A percentile compares a stretch with the other conserved stretches of the same genome.
These are phyloP conservation scores for Kwoniella dendrophila DNA, from an alignment of 768 basidiomycete species.

Conservation along the genomic window DNA sequence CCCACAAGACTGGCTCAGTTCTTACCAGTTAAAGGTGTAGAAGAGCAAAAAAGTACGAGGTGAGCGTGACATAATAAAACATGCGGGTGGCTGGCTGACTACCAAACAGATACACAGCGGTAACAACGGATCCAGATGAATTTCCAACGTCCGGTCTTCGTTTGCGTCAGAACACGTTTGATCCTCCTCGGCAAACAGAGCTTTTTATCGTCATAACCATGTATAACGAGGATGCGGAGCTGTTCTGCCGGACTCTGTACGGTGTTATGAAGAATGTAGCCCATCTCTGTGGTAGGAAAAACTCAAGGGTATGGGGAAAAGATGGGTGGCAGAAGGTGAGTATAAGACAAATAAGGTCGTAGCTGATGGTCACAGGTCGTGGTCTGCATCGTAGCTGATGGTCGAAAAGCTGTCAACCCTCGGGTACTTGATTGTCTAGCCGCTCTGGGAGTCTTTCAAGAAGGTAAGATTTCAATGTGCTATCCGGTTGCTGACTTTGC, in stretches of 20 bases:
- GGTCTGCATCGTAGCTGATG: constrained; percentile 87
- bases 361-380: constrained; percentile 63
- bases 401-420: constrained; percentile 78
- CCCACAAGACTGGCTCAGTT: constrained; percentile 52
- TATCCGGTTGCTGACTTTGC: constrained; percentile 12
- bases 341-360: constrained; percentile 2
- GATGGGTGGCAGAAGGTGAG: constrained; percentile 91
- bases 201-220: constrained; percentile 95
- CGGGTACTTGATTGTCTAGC: constrained; percentile 55
- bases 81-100: background rate
- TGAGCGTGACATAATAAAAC: constrained; percentile 10
- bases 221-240: constrained; percentile 88
- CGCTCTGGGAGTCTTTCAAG: constrained; percentile 55
- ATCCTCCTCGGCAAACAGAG: constrained; percentile 70
- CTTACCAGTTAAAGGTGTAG: constrained; percentile 51
- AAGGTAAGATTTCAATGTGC: constrained; percentile 36
- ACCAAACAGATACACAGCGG: constrained; percentile 82
- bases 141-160: constrained; percentile 81
- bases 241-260: constrained; percentile 86
- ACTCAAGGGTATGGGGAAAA: constrained; percentile 93
- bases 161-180: constrained; percentile 77
- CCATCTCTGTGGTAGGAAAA: constrained; percentile 80
- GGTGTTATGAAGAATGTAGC: constrained; percentile 94
- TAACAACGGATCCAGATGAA: constrained; percentile 90
- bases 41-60: constrained; percentile 47